Percentiles rank a stretch among this genome's conserved stretches.
phyloP scores from a whole-genome alignment of 2,329 filamentous ascomycete species.

The Calcarisporium arbuscula region DNA sequence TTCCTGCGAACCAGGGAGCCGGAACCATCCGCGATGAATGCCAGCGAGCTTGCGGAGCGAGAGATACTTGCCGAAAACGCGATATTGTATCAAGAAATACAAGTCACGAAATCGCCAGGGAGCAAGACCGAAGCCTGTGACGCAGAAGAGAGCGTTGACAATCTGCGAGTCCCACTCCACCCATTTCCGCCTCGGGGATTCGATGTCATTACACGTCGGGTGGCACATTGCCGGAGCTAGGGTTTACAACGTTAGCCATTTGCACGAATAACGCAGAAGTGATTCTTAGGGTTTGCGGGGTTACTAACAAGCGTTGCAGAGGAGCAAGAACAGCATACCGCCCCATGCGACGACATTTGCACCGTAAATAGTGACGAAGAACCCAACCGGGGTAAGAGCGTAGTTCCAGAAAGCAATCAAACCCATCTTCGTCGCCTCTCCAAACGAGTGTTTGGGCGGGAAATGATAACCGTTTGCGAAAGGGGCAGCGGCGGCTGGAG shows the following conservation, averaged over 20 bases:
- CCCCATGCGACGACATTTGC: constrained; percentile 85
- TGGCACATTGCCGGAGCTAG: constrained; percentile 63
- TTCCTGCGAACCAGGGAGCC: constrained; percentile 59
- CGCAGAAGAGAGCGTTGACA: constrained; percentile 72
- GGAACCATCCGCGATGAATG: constrained; percentile 70
- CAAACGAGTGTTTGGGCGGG: constrained; percentile 54
- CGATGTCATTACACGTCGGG: constrained; percentile 62
- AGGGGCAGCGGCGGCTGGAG: constrained; percentile 27
- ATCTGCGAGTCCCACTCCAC: constrained; percentile 82
- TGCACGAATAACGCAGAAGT: not conserved
- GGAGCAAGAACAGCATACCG: constrained; percentile 80
- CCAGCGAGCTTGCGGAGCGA: constrained; percentile 65
- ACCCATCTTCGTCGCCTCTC: constrained; percentile 51
- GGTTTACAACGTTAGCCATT: constrained; percentile 3
- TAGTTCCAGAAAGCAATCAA: constrained; percentile 63
- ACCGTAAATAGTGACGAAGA: constrained; percentile 71
- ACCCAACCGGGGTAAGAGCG: constrained; percentile 67
- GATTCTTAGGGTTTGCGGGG: not conserved
- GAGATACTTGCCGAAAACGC: constrained; percentile 43
- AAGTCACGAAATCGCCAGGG: constrained; percentile 81
- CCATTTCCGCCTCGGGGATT: constrained; percentile 73
- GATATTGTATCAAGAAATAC: constrained; percentile 64
- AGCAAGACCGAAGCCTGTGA: constrained; percentile 76
- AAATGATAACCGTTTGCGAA: constrained; percentile 63
- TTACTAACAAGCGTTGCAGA: constrained; percentile 56